Base-by-base conservation (phyloP, 345 rosid genomes). In the Clausena lansium region DNA sequence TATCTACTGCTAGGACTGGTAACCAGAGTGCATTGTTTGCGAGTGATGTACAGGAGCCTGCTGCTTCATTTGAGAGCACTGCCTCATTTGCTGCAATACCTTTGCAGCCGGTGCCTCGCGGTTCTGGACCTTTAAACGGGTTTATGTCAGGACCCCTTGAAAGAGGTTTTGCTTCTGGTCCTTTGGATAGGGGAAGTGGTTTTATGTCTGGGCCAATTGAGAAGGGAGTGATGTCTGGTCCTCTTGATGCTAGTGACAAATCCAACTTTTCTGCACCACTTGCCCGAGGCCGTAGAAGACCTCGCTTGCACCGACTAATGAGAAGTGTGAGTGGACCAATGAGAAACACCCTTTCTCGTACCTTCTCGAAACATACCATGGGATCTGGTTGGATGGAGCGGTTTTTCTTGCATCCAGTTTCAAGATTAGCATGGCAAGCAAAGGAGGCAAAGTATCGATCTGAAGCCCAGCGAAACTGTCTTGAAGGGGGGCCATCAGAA, bases 131-230 rank as follows among this genome's bases (percentile, higher is more conserved):
- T 71, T 81, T 93, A 74, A 93, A 89, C 50, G 89, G 97, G 6
- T 95, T 95, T 73, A 89, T 91, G 97, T 95, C 98, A 11, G 98
- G 98, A 45, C 98, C 98, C 41, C 86, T 95, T 63, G 98, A 93
- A 85, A 86, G 98, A 86, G 97, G 90, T 67, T 95, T 83, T 78
- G 91, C 95, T 70, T 95, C 98, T 2, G 98, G 98, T 85, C 98
- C 98, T 62, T 86, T 95, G 78, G 98, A 95, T 65, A 88, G 88
- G 75, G 92, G 87, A 60, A 81, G 89, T 20, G 98, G 97, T 81
- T 95, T 93, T 85, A 89, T 95, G 97, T 94, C 98, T 59, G 98
- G 97, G 66, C 97, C 98, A 63, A 93, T 94, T 35, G 97, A 93
- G 79, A 93, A 87, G 77, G 97, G 97, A 82, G 97, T 88, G 27